Evolutionary conservation across 805 yeast genomes (phyloP).

Genomic region (Saturnispora bothae): DNA sequence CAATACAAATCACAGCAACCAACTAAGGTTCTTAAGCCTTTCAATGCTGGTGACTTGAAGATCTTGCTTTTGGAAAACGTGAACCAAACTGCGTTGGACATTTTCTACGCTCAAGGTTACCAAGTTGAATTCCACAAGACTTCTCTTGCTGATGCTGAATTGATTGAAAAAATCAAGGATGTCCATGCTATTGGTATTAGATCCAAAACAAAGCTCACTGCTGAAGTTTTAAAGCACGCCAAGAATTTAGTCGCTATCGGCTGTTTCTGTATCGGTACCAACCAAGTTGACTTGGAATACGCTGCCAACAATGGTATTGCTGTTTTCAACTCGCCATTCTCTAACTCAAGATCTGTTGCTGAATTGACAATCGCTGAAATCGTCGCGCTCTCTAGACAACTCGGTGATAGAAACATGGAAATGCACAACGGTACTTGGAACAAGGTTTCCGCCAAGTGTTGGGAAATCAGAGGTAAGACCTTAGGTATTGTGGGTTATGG

Average conservation of each 20-base stretch:
- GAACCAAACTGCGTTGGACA: constrained; percentile 81
- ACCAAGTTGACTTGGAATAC: constrained; percentile 86
- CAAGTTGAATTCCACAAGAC: constrained; percentile 92
- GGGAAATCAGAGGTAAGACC: constrained; percentile 99
- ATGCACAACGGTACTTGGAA: constrained; percentile 97
- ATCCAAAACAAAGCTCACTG: constrained; percentile 87
- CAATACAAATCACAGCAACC: constrained; percentile 36
- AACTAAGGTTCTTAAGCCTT: constrained; percentile 78
- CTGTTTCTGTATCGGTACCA: constrained; percentile 98
- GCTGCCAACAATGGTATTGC: constrained; percentile 93
- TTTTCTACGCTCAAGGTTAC: constrained; percentile 83
- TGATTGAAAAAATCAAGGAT: constrained; percentile 84
- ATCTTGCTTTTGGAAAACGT: constrained; percentile 87
- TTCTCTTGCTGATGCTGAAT: constrained; percentile 83
- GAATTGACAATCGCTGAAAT: constrained; percentile 94
- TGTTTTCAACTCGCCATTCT: constrained; percentile 87
- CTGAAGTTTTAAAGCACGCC: constrained; percentile 71
- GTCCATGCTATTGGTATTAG: constrained; percentile 98
- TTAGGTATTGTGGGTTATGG: constrained; percentile 97
- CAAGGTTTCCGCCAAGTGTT: constrained; percentile 87
- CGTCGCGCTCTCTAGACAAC: constrained; percentile 87
- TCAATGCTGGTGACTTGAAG: constrained; percentile 90
- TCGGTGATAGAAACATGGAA: constrained; percentile 94
- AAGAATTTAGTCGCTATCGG: constrained; percentile 85
- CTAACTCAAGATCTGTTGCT: constrained; percentile 97